Conservation (phyloP, 441 rosid species). For the Dalechampia spathulata region DNA sequence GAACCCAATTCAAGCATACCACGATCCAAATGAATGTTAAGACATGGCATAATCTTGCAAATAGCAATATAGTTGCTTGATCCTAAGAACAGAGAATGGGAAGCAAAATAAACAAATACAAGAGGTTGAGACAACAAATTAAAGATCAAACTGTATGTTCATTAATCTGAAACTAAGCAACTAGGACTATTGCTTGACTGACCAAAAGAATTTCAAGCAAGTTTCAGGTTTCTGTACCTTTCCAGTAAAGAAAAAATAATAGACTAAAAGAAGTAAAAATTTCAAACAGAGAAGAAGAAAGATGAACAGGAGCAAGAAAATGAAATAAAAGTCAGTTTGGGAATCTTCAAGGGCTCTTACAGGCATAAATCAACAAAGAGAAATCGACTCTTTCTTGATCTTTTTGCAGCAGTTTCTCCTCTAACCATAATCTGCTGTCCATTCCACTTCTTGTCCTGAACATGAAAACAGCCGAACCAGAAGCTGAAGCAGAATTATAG, state of each 20-base stretch:
- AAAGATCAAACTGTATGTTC: neutral
- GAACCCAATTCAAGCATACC: too few relatives aligned
- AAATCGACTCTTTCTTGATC: conserved; percentile 62
- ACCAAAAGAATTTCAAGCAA: conserved; percentile 28
- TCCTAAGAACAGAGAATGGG: too few relatives aligned
- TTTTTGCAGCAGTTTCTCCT: conserved; percentile 57
- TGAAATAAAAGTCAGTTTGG: neutral
- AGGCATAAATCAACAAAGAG: conserved; percentile 74
- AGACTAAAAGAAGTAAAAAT: conserved; percentile 1
- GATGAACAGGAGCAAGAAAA: conserved; percentile 3
- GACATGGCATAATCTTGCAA: too few relatives aligned
- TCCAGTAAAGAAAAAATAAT: conserved; percentile 16
- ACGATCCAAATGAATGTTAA: too few relatives aligned
- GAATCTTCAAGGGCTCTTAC: conserved; percentile 37
- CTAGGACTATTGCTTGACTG: conserved; percentile 15
- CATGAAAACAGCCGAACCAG: conserved; percentile 80
- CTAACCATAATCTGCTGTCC: conserved; percentile 69
- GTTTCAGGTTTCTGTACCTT: conserved; percentile 20
- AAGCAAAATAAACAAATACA: neutral
- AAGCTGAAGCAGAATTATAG: conserved; percentile 34
- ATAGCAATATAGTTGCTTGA: too few relatives aligned
- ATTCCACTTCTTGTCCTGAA: conserved; percentile 76
- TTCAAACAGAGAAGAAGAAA: neutral
- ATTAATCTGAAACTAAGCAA: conserved; percentile 18
- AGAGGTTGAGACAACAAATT: neutral